Conservation (phyloP, 768 basidiomycete genomes). For the Psilocybe cyanescens region DNA sequence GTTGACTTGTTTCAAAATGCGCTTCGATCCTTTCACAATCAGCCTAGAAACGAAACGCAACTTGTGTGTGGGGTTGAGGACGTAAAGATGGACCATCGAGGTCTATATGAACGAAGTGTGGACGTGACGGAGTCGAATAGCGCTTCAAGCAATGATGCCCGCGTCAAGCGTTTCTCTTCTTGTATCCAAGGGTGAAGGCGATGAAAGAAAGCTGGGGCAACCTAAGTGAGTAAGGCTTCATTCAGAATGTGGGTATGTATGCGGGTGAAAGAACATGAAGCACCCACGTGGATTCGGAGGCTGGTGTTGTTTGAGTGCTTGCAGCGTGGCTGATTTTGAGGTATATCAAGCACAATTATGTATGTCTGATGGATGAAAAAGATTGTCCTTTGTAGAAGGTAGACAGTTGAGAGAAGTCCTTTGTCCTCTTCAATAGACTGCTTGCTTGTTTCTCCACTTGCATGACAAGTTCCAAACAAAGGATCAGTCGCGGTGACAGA, state of each 20-base stretch:
- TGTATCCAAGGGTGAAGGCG: slow-evolving; percentile 8
- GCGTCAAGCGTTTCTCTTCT: neutral
- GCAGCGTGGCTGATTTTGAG: neutral
- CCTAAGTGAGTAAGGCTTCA: slow-evolving; percentile 17
- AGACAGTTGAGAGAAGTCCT: neutral
- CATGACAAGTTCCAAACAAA: neutral
- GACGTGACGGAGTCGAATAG: slow-evolving; percentile 4
- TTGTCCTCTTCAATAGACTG: neutral
- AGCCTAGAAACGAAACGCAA: slow-evolving; percentile 35
- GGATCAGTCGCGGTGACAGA: neutral
- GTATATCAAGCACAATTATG: slow-evolving; percentile 7
- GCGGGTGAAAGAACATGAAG: slow-evolving; percentile 36
- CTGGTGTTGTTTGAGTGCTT: slow-evolving; percentile 1
- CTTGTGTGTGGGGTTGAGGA: slow-evolving; percentile 41
- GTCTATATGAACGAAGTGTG: slow-evolving; percentile 8
- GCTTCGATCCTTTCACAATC: slow-evolving; percentile 36
- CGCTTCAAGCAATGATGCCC: slow-evolving; percentile 7
- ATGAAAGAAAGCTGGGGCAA: slow-evolving; percentile 19
- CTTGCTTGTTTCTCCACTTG: slow-evolving; percentile 2
- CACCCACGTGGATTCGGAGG: slow-evolving; percentile 35
- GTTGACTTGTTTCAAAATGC: slow-evolving; percentile 20
- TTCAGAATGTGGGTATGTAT: slow-evolving; percentile 23
- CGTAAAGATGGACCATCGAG: slow-evolving; percentile 42
- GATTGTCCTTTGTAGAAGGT: slow-evolving; percentile 2
- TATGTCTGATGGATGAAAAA: neutral